Evolutionary conservation across 108 stramenopile species (phyloP), one percentile per base, ranked within the genome.

Genomic region (Craspedostauros australis): DNA sequence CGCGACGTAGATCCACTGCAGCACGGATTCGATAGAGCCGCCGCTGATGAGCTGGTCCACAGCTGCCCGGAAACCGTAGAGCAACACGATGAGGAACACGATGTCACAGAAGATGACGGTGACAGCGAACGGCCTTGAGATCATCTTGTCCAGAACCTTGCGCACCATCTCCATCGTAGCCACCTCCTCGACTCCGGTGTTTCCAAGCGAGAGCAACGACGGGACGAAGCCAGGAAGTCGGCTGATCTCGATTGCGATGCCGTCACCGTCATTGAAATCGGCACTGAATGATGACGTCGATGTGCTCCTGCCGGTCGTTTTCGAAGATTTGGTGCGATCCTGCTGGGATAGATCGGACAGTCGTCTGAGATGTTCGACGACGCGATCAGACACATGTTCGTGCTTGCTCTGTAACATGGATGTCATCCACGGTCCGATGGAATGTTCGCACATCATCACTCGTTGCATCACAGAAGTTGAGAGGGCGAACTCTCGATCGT

Each of bases 371-470:
- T 79, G 75, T 7, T 68, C 61, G 9, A 79, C 54, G 5, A 64
- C 73, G 22, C 73, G 50, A 24, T 62, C 40, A 0, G 73, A 50
- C 9, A 75, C 27, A 5, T 33, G 22, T 22, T 36, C 49, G 0
- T 69, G 46, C 42, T 47, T 30, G 36, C 39, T 59, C 38, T 68
- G 73, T 5, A 79, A 48, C 62, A 72, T 75, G 5, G 24, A 12
- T 2, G 72, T 71, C 3, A 79, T 33, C 78, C 78, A 79, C 0
- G 54, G 54, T 11, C 73, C 78, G 20, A 79, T 50, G 14, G 78
- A 69, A 45, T 53, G 15, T 36, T 68, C 54, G 42, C 44, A 39
- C 4, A 69, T 15, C 43, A 75, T 40, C 12, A 75, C 64, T 37
- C 46, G 48, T 19, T 46, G 57, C 21, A 79, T 41, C 1, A 75